Base-by-base conservation (phyloP, 768 basidiomycete genomes). In the Mycena maculata region DNA sequence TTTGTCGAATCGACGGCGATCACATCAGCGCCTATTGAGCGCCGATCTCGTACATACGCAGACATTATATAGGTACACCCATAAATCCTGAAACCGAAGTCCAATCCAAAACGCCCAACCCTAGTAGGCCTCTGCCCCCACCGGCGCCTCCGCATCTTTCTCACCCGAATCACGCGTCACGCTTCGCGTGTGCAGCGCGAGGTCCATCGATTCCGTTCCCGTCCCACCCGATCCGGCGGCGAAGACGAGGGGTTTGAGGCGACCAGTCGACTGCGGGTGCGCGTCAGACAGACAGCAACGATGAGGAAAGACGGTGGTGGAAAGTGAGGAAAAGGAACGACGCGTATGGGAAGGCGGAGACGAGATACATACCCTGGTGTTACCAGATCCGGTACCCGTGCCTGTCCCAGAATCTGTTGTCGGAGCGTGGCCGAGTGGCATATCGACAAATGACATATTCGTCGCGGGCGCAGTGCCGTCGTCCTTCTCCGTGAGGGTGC, bases 201-300 rank as follows among this genome's bases (percentile, higher is more conserved):
- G 20, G 39, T 62, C 60, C 42, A 20, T 18, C 30, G 50, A 44
- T 1, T 30, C 41, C n/a, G 50, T 52, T n/a, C n/a, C n/a, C 20
- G 31, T 6, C 6, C 3, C 16, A 20, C 1, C 38, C 2, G 60
- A 44, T 2, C 31, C 22, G 20, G 56, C 31, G 9, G 56, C 11
- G 50, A 62, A 62, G 20, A 54, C 15, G 9, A 62, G 60, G 28
- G 60, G 60, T 31, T 45, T 62, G 50, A 33, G 1, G 31, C 27
- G 50, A 8, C 28, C 18, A 41, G 31, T 52, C 2, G 60, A 62
- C 60, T 62, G 20, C 30, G n/a, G 10, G 3, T 28, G 13, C n/a
- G 36, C 39, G 27, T 22, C 18, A 25, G 11, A 36, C 11, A 11
- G 18, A n/a, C 16, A 8, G n/a, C 15, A 27, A 4, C 3, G 18